Evolutionary conservation across 768 basidiomycete genomes (phyloP), one percentile per base, ranked within the genome.

Genomic region (Tubosaeta sp.): DNA sequence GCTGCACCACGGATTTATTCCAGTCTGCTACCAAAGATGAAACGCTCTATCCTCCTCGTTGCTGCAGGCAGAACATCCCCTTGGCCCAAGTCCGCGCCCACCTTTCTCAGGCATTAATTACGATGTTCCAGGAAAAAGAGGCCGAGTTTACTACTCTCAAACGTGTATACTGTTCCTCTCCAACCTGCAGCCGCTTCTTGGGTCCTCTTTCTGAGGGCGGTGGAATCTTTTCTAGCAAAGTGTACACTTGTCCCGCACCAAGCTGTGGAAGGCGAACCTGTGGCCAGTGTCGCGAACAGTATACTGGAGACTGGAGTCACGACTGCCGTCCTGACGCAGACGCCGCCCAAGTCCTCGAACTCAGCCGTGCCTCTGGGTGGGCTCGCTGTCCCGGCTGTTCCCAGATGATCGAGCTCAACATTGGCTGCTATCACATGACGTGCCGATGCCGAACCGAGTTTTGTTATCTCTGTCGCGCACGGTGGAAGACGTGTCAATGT

Each of bases 41-140:
- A 51, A 60, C 67, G 1, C 65, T 76, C 29, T 74, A 65, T 54
- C 75, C 74, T 4, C 74, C 74, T 31, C 67, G 68, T 22, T 75
- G 75, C 54, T 76, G 75, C 54, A 55, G 64, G 33, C 60, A 60
- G 31, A 52, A 53, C 9, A 71, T 76, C 25, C 56, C 70, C 29
- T 45, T 68, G 26, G 12, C 31, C n/a, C 54, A 56, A 2, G 67
- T 72, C 32, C 54, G 45, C 26, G 35, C 43, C 1, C 64, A 71
- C 47, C 53, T 74, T 31, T 29, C 61, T 5, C 53, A 51, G n/a
- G 34, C 31, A 1, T 58, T 69, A 19, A 8, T 62, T 10, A 25
- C 47, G 2, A 51, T 59, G 8, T 69, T 70, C 51, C 49, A 42
- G 16, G 56, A 61, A 45, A 75, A 70, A 52, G 39, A 52, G 3